Evolutionary conservation across 176 grass and related monocot genomes (phyloP), one percentile per base, ranked within the genome.

Genomic region (Oryza glaberrima): DNA sequence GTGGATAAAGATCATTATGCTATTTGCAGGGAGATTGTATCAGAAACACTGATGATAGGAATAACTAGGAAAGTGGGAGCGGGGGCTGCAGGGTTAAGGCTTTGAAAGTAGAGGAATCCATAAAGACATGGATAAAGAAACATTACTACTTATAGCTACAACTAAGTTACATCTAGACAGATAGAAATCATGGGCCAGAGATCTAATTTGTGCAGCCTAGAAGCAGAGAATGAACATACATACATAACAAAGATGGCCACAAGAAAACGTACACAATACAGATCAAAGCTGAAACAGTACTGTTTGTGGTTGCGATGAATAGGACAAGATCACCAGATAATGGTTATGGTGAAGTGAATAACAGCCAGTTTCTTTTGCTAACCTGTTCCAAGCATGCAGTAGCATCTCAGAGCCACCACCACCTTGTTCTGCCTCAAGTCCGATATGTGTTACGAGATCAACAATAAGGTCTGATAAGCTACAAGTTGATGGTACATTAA

Each of bases 301-400:
- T 32, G 72, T 77, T 83, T 79, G 70, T 47, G 46, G 19, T 83
- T 69, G 15, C 73, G 19, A 67, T 48, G 41, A 82, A 72, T 40
- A 78, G 15, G 69, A 32, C 15, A 0, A 85, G 58, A 74, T 65
- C n/a, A 75, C 46, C 30, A 84, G 61, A 22, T 28, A 76, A 41
- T 69, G 23, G 20, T 79, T 85, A 2, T 9, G 5, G 28, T 23
- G 2, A 77, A 72, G 41, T 64, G 66, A 73, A 75, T 22, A 87
- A 48, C 44, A 51, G 9, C 6, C 71, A n/a, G 15, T 6, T 75
- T 79, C 28, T 30, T 73, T 34, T 79, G 48, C 88, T 85, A 85
- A 97, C 92, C 91, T 94, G 79, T 94, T 88, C 95, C 92, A 97
- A 77, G 90, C 92, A 86, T 88, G 88, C 43, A 93, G 28, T 77